These are phyloP conservation scores for Wickerhamiella spandovensis DNA, from an alignment of 805 yeast species.

Conservation along the genomic window DNA sequence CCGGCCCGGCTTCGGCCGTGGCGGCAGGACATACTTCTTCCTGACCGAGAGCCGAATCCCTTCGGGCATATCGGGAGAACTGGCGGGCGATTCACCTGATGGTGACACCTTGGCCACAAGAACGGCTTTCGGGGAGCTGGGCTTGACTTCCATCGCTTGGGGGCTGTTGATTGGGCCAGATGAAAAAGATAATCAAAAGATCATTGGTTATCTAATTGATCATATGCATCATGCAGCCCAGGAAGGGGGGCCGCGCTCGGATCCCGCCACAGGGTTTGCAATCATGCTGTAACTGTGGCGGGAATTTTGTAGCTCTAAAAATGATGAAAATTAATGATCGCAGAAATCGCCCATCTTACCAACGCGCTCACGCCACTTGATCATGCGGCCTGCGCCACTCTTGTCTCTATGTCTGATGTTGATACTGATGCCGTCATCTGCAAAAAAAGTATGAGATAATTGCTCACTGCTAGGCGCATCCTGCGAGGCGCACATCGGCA, in stretches of 20 bases:
- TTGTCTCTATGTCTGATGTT: too few species aligned
- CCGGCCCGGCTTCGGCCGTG: conserved; percentile 54
- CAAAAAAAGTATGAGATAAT: not conserved
- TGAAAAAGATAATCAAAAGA: conserved; percentile 14
- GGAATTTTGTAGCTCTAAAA: too few species aligned
- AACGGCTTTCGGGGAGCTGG: conserved; percentile 1
- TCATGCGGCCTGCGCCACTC: not conserved
- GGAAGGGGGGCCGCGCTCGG: too few species aligned
- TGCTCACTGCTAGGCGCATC: too few species aligned
- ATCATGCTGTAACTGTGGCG: too few species aligned
- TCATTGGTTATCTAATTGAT: conserved; percentile 8
- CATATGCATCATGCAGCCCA: not conserved
- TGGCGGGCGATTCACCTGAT: not conserved
- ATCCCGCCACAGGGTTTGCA: not conserved
- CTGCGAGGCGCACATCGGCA: too few species aligned
- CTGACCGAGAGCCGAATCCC: conserved; percentile 34
- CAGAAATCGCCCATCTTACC: not conserved
- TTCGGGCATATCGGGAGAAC: conserved; percentile 1
- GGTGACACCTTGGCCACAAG: conserved; percentile 2
- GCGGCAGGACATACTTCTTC: conserved; percentile 74
- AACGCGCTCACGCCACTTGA: not conserved
- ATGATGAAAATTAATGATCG: not conserved
- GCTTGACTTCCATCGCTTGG: not conserved
- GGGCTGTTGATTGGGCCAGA: conserved; percentile 5
- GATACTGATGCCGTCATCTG: not conserved